Evolutionary conservation across 805 yeast genomes (phyloP), one percentile per base, ranked within the genome.

Genomic region (Yamadazyma scolyti): DNA sequence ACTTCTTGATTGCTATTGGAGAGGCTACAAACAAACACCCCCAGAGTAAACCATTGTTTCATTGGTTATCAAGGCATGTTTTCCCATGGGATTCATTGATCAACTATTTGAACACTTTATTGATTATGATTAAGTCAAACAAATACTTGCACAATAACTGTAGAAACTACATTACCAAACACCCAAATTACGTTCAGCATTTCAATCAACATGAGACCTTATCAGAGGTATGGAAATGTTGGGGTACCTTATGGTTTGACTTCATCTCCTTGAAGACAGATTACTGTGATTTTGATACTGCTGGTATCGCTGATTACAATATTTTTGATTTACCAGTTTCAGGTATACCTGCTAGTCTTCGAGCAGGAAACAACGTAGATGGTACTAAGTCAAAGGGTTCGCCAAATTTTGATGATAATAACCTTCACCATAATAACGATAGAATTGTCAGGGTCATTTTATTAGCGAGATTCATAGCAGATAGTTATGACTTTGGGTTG

Each of bases 171-270:
- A 30, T 48, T 18, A 14, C 26, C 9, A 36, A 51, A 5, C 46
- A 64, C n/a, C 58, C 64, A 0, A 60, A 65, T 30, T 53, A 68
- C 25, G 40, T 81, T n/a, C 60, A 65, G 4, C 52, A 70, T 42
- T 78, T 76, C 44, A 68, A 75, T 40, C 64, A 72, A 28, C 69
- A 74, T 49, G 90, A 82, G 50, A 72, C 65, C 25, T 58, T 83
- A 29, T 77, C 83, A 25, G 94, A 84, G 54, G 82, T 79, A 13
- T 83, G 89, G 89, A 79, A 79, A 49, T 78, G 88, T 47, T 82
- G 90, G 87, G 94, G 94, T 2, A 73, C 87, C 0, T 51, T 84
- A 24, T 83, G 93, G 90, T 84, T 75, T 56, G 89, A 83, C 53
- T 59, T 61, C 16, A 61, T 83, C 23, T 48, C 61, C 10, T 51